Evolutionary conservation across 164 flowering plant species (phyloP).

Genomic region (Stephania japonica): DNA sequence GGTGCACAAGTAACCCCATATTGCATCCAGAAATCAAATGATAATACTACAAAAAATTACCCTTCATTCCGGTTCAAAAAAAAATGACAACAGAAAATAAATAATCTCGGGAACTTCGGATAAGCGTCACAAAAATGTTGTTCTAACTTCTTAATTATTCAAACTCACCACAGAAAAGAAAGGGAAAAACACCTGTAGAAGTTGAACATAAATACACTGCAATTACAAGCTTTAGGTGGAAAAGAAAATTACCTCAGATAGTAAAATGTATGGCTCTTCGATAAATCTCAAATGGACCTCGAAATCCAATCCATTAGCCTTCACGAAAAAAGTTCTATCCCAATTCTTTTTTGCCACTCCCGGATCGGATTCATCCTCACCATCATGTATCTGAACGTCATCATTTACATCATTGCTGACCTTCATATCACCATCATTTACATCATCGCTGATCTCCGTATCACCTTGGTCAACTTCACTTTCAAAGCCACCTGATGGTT

Average conservation of each 20-base stretch:
- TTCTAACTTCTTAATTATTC: too few species aligned
- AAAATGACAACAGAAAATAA: too few species aligned
- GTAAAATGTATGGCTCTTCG: conserved; percentile 64
- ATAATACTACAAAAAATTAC: too few species aligned
- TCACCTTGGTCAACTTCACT: conserved; percentile 30
- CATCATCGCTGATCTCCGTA: conserved; percentile 25
- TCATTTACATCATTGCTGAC: conserved; percentile 25
- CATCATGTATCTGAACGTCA: conserved; percentile 21
- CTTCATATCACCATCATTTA: conserved; percentile 27
- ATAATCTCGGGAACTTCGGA: too few species aligned
- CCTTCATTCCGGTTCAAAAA: too few species aligned
- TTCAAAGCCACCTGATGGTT: conserved; percentile 24
- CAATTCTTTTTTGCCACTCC: conserved; percentile 20
- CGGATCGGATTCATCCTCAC: conserved; percentile 30
- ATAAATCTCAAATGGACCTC: conserved; percentile 63
- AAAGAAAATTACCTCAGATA: conserved; percentile 60
- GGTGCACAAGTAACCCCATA: too few species aligned
- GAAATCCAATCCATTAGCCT: conserved; percentile 35
- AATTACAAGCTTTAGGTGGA: neutral
- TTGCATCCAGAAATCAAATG: too few species aligned
- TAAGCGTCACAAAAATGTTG: too few species aligned
- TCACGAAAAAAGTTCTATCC: conserved; percentile 37
- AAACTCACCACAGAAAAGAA: too few species aligned
- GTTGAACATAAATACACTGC: neutral
- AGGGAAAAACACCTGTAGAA: too few species aligned